Evolutionary conservation across 305 asterid species (phyloP).

Genomic region (Striga hermonthica): DNA sequence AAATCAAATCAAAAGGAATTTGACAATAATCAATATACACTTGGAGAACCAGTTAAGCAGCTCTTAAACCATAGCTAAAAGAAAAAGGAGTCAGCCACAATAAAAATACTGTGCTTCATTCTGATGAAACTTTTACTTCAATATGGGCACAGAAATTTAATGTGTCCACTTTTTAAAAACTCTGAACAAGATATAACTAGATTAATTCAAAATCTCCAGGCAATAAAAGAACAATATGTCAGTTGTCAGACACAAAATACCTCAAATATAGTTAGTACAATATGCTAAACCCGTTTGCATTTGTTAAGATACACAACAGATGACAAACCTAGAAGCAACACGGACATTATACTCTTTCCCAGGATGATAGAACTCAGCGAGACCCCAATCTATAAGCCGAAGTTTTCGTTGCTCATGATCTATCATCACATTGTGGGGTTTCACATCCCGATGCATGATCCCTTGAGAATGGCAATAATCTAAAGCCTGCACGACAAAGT

Average conservation of each 20-base stretch:
- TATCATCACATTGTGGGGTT: slow-evolving; percentile 93
- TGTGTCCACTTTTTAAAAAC: background rate
- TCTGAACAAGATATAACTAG: background rate
- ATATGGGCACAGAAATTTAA: background rate
- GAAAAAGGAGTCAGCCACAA: background rate
- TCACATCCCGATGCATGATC: slow-evolving; percentile 92
- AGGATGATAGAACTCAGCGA: slow-evolving; percentile 90
- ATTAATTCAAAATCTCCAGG: background rate
- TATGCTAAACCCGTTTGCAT: background rate
- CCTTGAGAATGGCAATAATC: slow-evolving; percentile 94
- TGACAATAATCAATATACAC: background rate
- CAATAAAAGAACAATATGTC: slow-evolving; percentile 1
- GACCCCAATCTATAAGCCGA: slow-evolving; percentile 90
- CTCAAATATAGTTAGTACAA: background rate
- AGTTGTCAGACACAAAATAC: background rate
- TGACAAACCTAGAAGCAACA: slow-evolving; percentile 79
- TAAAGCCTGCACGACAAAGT: slow-evolving; percentile 52
- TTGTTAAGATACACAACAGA: slow-evolving; percentile 28
- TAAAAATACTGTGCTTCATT: background rate
- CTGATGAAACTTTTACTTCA: background rate
- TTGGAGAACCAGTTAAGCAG: background rate
- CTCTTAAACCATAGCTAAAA: background rate
- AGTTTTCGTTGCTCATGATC: slow-evolving; percentile 90
- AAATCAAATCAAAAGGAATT: background rate
- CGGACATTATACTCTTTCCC: slow-evolving; percentile 88